Evolutionary conservation across 192 early-diverging fungal genomes (phyloP).

Genomic region (Pilaira anomala): DNA sequence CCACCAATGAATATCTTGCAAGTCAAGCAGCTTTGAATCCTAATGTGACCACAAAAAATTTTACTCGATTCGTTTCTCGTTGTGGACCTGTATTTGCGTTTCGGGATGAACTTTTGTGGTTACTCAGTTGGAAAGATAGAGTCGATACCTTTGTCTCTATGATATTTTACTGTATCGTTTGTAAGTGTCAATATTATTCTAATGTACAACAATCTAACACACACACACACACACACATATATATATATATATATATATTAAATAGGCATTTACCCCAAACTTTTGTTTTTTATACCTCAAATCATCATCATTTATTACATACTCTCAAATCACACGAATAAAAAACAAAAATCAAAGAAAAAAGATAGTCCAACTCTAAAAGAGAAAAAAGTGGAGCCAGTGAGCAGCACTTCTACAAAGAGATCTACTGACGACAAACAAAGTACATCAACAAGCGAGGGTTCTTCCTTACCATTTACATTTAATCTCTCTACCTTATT

Average conservation of each 20-base stretch:
- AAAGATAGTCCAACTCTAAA: neutral
- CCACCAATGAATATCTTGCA: slow-evolving; percentile 42
- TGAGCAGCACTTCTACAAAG: neutral
- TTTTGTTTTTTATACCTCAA: slow-evolving; percentile 12
- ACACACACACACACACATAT: no score
- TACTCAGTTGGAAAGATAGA: slow-evolving; percentile 70
- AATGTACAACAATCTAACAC: no score
- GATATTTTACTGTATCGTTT: slow-evolving; percentile 49
- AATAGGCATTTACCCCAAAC: slow-evolving; percentile 9
- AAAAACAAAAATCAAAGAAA: neutral
- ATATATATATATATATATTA: neutral
- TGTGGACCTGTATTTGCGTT: slow-evolving; percentile 60
- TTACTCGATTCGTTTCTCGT: slow-evolving; percentile 63
- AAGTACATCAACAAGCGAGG: neutral
- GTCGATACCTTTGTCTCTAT: slow-evolving; percentile 54
- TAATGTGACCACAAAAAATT: slow-evolving; percentile 65
- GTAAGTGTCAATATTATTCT: no score
- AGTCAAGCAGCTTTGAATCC: slow-evolving; percentile 48
- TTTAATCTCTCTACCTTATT: slow-evolving; percentile 8
- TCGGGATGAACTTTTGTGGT: slow-evolving; percentile 55
- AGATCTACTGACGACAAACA: neutral
- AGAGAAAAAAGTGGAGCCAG: neutral
- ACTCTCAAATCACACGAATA: neutral
- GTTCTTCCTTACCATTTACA: neutral
- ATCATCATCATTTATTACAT: neutral